Evolutionary conservation across 352 stramenopile genomes (phyloP).

Genomic region (Phytophthora chlamydospora): DNA sequence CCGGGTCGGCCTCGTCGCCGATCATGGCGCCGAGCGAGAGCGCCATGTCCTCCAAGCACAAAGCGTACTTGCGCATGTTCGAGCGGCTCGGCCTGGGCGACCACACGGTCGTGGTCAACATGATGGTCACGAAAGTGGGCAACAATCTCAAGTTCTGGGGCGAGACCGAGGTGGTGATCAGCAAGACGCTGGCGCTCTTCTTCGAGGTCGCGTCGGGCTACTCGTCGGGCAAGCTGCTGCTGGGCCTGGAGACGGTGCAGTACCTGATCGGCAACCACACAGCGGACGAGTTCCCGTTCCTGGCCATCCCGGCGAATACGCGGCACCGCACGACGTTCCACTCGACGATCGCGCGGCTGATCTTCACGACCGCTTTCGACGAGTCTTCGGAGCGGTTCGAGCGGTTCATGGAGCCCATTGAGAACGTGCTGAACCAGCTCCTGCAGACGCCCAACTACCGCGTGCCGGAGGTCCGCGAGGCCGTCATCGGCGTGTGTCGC

Average conservation of each 20-base stretch:
- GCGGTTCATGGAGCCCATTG: conserved; percentile 95
- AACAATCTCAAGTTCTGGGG: conserved; percentile 99
- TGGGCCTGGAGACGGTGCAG: conserved; percentile 97
- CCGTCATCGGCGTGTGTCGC: conserved; percentile 96
- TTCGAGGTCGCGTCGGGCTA: conserved; percentile 98
- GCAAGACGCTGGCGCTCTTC: conserved; percentile 96
- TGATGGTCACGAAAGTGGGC: conserved; percentile 98
- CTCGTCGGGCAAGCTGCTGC: conserved; percentile 96
- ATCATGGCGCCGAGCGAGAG: conserved; percentile 82
- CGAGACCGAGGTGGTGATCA: conserved; percentile 95
- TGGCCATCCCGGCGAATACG: conserved; percentile 93
- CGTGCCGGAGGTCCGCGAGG: conserved; percentile 79
- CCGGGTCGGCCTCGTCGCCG: conserved; percentile 51
- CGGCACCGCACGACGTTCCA: conserved; percentile 98
- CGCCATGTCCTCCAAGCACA: conserved; percentile 92
- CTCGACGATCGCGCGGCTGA: conserved; percentile 94
- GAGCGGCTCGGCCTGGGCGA: conserved; percentile 97
- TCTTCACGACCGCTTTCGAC: conserved; percentile 96
- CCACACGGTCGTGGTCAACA: conserved; percentile 97
- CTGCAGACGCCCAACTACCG: conserved; percentile 81
- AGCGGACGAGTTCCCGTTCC: conserved; percentile 97
- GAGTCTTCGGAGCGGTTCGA: conserved; percentile 95
- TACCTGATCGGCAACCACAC: conserved; percentile 97
- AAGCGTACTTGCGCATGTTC: conserved; percentile 98
- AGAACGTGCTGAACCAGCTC: conserved; percentile 83